These are phyloP conservation scores for Piper betle DNA, from an alignment of 164 flowering plant species.

Conservation along the genomic window DNA sequence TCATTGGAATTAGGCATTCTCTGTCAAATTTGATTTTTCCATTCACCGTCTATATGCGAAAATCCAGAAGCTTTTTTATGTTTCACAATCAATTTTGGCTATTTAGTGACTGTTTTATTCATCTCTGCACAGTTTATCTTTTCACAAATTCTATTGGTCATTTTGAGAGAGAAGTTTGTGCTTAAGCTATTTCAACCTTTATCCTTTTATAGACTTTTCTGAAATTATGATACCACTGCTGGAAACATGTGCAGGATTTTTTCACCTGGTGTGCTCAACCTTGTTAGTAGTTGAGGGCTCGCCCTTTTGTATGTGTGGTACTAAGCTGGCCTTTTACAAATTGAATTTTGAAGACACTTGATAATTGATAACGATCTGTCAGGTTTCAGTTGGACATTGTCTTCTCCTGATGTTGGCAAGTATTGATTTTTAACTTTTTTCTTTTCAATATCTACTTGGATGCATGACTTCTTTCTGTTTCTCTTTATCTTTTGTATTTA, in stretches of 20 bases:
- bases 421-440: too few species aligned
- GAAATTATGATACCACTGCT: not conserved
- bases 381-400: not conserved
- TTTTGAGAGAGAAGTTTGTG: not conserved
- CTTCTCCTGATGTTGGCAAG: not conserved
- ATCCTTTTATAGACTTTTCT: not conserved
- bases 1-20: too few species aligned
- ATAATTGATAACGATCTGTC: not conserved
- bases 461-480: not conserved
- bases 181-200: not conserved
- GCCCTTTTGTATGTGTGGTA: not conserved
- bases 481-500: too few species aligned
- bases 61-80: too few species aligned
- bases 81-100: too few species aligned
- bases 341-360: not conserved
- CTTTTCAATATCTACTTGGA: not conserved
- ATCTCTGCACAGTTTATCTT: too few species aligned
- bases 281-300: not conserved
- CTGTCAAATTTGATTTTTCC: too few species aligned
- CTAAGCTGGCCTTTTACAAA: not conserved
- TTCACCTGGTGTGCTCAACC: not conserved
- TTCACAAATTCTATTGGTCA: too few species aligned
- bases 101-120: too few species aligned
- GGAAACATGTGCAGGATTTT: not conserved
- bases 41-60: too few species aligned